These are phyloP conservation scores for Trypanosoma cruzi DNA, from an alignment of 208 protist species.

Conservation along the genomic window DNA sequence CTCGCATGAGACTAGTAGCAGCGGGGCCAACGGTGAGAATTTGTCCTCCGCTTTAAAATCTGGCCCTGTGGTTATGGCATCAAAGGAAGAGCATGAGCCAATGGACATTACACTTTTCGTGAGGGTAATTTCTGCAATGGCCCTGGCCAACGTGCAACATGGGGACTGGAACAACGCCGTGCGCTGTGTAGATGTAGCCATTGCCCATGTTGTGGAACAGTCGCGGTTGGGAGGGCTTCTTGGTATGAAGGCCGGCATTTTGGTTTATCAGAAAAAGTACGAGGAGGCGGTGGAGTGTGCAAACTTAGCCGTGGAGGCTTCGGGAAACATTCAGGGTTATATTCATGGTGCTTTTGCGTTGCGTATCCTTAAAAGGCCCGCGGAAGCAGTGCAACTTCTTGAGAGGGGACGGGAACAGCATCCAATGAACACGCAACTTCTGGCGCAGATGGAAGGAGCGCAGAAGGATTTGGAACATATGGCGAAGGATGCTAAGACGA, in stretches of 20 bases:
- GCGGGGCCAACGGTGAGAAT: neutral
- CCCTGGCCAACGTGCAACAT: slow-evolving; percentile 83
- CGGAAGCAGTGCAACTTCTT: slow-evolving; percentile 67
- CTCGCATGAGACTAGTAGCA: neutral
- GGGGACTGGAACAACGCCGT: slow-evolving; percentile 74
- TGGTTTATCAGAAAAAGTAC: slow-evolving; percentile 76
- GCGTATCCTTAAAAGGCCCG: slow-evolving; percentile 42
- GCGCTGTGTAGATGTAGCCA: slow-evolving; percentile 68
- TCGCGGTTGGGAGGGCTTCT: slow-evolving; percentile 73
- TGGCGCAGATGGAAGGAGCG: slow-evolving; percentile 46
- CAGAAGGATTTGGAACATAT: slow-evolving; percentile 50
- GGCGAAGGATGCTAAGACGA: slow-evolving; percentile 13
- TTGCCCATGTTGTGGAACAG: slow-evolving; percentile 62
- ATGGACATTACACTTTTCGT: slow-evolving; percentile 85
- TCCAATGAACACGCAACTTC: slow-evolving; percentile 68
- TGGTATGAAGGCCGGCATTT: slow-evolving; percentile 81
- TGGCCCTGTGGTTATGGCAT: slow-evolving; percentile 54
- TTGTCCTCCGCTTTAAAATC: slow-evolving; percentile 7
- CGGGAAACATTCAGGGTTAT: slow-evolving; percentile 79
- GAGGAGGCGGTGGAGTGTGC: slow-evolving; percentile 65
- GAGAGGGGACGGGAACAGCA: slow-evolving; percentile 62
- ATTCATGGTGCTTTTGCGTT: slow-evolving; percentile 82
- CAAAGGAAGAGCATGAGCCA: slow-evolving; percentile 59
- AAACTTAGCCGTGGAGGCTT: slow-evolving; percentile 58
- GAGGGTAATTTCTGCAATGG: slow-evolving; percentile 76